Percentiles rank a stretch among this genome's conserved stretches.
Evolutionary conservation across 345 rosid genomes (phyloP).

Genomic region (Xanthoceras sorbifolium): DNA sequence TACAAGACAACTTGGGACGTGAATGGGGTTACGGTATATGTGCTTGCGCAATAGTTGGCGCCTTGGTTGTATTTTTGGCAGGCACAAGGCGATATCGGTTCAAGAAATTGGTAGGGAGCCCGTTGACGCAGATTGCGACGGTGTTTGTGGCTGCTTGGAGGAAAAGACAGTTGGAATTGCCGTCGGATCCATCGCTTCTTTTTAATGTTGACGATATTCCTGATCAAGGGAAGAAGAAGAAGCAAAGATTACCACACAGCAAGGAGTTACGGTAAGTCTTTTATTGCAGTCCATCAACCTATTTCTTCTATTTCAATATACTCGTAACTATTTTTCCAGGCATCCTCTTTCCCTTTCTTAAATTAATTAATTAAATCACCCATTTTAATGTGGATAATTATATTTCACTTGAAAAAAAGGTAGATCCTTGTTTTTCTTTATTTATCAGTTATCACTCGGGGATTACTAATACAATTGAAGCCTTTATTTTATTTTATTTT

Average conservation of each 20-base stretch:
- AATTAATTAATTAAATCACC: no score
- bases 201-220: constrained; percentile 57
- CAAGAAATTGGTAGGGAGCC: constrained; percentile 85
- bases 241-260: constrained; percentile 75
- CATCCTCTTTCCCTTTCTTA: not conserved
- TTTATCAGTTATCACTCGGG: no score
- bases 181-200: constrained; percentile 56
- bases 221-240: constrained; percentile 51
- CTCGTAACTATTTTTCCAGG: not conserved
- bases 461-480: not conserved
- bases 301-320: not conserved
- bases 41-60: constrained; percentile 66
- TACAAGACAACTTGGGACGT: constrained; percentile 84
- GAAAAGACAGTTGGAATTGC: constrained; percentile 57
- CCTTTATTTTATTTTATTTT: no score
- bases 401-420: no score
- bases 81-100: constrained; percentile 85
- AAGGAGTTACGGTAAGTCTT: constrained; percentile 68
- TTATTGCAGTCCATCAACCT: no score
- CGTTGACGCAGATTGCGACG: constrained; percentile 84
- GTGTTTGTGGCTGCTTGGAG: constrained; percentile 69
- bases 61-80: constrained; percentile 55
- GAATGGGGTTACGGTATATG: constrained; percentile 92
- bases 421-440: no score
- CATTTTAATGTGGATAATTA: no score